Conservation (phyloP, 768 basidiomycete species). For the Dioszegia aurantiaca region DNA sequence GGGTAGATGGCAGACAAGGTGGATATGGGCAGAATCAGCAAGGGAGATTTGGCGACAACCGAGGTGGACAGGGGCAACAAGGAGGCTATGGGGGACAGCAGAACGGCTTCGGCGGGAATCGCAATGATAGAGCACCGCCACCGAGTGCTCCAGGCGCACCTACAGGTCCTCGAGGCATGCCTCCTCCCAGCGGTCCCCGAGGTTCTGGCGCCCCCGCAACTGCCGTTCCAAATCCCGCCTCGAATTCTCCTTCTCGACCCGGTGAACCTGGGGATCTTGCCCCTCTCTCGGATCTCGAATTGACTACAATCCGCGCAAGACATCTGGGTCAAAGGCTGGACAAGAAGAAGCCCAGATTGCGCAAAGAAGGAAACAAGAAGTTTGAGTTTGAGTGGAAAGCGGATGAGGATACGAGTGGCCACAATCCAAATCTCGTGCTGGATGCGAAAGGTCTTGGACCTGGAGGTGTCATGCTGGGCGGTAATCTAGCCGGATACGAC, state of each 20-base stretch:
- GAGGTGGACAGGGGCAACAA: conserved; percentile 14
- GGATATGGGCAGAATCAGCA: conserved; percentile 24
- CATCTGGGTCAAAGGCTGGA: conserved; percentile 66
- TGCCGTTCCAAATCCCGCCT: conserved; percentile 28
- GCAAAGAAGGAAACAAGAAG: conserved; percentile 83
- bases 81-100: conserved; percentile 40
- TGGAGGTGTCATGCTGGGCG: conserved; percentile 46
- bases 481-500: conserved; percentile 48
- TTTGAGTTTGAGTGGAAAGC: conserved; percentile 99
- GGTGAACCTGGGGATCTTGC: conserved; percentile 31
- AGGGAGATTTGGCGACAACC: conserved; percentile 2
- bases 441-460: conserved; percentile 30
- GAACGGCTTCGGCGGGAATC: conserved; percentile 54
- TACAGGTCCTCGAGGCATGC: conserved; percentile 1
- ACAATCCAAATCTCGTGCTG: conserved; percentile 40
- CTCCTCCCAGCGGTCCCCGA: conserved; percentile 9
- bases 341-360: conserved; percentile 32
- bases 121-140: not conserved
- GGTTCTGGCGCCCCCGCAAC: not conserved
- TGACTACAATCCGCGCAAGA: conserved; percentile 78
- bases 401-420: conserved; percentile 82
- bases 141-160: not conserved
- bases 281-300: conserved; percentile 64
- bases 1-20: conserved; percentile 10
- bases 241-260: conserved; percentile 21